These are phyloP conservation scores for Straminergon stramineum DNA, from an alignment of 225 moss, liverwort and hornwort species.

Conservation along the genomic window DNA sequence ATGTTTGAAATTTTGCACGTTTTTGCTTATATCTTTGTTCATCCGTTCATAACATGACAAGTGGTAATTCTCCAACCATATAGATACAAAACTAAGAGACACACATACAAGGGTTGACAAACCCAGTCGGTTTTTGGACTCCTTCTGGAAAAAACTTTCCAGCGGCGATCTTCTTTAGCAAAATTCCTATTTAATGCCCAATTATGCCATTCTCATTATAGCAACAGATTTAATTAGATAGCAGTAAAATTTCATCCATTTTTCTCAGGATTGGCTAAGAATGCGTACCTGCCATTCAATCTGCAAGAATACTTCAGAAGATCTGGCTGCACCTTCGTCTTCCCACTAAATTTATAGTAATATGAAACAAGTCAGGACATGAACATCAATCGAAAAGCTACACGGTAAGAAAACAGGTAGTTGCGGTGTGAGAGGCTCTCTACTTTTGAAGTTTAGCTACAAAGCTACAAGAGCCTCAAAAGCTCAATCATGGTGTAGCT, in stretches of 20 bases:
- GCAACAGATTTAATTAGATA: background rate
- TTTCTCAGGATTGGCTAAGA: background rate
- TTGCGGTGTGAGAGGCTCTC: background rate
- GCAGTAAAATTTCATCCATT: background rate
- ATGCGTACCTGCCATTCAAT: constrained; percentile 51
- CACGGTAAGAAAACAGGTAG: background rate
- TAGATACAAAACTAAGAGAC: background rate
- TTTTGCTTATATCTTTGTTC: too few relatives aligned
- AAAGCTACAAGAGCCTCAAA: background rate
- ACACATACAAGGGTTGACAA: background rate
- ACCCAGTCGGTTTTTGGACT: background rate
- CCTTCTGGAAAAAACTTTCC: background rate
- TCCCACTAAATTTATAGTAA: constrained; percentile 35
- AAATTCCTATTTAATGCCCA: background rate
- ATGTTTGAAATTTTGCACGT: background rate
- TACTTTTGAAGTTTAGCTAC: background rate
- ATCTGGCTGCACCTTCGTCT: constrained; percentile 63
- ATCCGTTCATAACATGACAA: background rate
- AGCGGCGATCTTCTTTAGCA: background rate
- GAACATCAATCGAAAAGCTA: background rate
- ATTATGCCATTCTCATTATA: background rate
- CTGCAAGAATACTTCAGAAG: constrained; percentile 83
- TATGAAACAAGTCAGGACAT: background rate
- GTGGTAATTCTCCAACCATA: background rate
- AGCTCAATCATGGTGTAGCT: background rate